Evolutionary conservation across 2,329 filamentous ascomycete species (phyloP).

Genomic region (Aspergillus candidus): DNA sequence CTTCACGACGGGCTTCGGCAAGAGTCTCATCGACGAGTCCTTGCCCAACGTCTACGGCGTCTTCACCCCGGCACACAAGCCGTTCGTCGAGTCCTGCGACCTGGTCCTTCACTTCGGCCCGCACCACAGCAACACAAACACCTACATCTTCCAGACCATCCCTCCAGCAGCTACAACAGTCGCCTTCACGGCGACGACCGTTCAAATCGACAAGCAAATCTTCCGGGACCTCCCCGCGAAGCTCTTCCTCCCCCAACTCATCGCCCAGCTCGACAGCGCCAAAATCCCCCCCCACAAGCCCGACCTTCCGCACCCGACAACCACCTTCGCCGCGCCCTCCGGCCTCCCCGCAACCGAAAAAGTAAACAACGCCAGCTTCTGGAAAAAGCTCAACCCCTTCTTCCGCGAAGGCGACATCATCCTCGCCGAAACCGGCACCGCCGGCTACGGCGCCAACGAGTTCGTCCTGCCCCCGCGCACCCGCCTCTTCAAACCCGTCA

Average conservation of each 20-base stretch:
- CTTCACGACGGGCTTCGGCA: conserved; percentile 43
- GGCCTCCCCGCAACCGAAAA: conserved; percentile 24
- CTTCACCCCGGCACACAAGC: conserved; percentile 26
- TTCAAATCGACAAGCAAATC: conserved; percentile 68
- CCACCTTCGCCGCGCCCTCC: conserved; percentile 41
- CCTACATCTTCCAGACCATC: conserved; percentile 70
- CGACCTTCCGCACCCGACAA: conserved; percentile 10
- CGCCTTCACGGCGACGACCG: conserved; percentile 69
- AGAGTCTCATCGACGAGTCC: conserved; percentile 45
- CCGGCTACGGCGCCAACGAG: conserved; percentile 49
- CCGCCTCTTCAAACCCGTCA: conserved; percentile 47
- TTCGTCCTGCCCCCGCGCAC: conserved; percentile 47
- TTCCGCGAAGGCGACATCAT: conserved; percentile 51
- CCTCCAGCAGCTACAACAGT: conserved; percentile 72
- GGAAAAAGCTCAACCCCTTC: conserved; percentile 43
- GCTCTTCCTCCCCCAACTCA: conserved; percentile 67
- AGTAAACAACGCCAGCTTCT: conserved; percentile 46
- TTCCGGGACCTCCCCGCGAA: conserved; percentile 74
- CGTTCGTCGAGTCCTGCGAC: conserved; percentile 34
- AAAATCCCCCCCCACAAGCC: conserved; percentile 40
- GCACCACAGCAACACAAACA: conserved; percentile 42
- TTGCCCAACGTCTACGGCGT: conserved; percentile 45
- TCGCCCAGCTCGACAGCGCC: conserved; percentile 53
- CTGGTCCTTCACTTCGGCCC: conserved; percentile 33
- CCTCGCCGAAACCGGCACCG: conserved; percentile 54